Evolutionary conservation across 805 yeast species (phyloP), one percentile per base, ranked within the genome.

Genomic region (Nakazawaea ishiwadae): DNA sequence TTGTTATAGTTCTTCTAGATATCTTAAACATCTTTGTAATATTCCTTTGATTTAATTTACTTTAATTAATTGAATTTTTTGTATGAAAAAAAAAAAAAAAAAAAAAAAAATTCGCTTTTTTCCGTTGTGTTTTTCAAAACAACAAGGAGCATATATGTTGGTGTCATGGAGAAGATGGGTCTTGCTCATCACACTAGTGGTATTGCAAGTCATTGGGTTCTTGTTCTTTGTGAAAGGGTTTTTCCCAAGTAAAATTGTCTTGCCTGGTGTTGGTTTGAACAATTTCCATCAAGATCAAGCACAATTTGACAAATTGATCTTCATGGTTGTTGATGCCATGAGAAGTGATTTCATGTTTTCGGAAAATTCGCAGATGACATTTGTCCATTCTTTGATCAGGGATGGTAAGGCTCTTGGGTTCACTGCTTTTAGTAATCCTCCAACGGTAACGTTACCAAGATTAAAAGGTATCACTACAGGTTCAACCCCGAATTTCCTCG

Each of bases 401-500:
- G 50, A 68, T 0, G 95, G 95, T 9, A 52, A 69, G 27, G 98
- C 93, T 0, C 53, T 90, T 37, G 96, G 96, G 0, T 90, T 79
- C 59, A 93, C 99, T 0, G 96, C 96, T 0, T 85, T 71, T 57
- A 82, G 96, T 1, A 84, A 85, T 48, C 98, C 99, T 1, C 99
- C 99, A 3, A 93, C 99, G 0, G 99, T 93, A 8, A 93, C 99
- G 0, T 66, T 93, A 29, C 99, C 99, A 0, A 73, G 99, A 45
- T 67, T 93, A 39, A 93, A 93, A 60, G 96, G 96, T 7, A 75
- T 90, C 18, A 86, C 97, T 0, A 88, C 97, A 0, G 99, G 99
- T 0, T 84, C 96, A 0, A 82, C 96, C 0, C 97, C 99, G 0
- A 89, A 79, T 54, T 93, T 93, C 52, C 68, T 93, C 37, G 99